These are phyloP conservation scores for Kokia cookei DNA, from an alignment of 441 rosid species.

Conservation along the genomic window DNA sequence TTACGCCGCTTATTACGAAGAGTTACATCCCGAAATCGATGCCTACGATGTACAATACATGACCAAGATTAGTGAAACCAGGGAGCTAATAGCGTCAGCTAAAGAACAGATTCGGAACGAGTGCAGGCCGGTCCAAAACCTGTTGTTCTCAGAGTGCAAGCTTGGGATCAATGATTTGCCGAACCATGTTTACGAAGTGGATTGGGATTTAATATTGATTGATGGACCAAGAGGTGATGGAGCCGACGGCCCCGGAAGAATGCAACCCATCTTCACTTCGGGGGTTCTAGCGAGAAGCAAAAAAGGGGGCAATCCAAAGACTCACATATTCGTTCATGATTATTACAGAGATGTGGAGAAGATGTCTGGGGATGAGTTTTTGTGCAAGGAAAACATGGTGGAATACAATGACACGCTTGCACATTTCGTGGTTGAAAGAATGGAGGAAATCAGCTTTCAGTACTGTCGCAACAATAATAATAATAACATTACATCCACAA, in stretches of 20 bases:
- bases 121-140: slow-evolving; percentile 86
- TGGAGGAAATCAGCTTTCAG: slow-evolving; percentile 51
- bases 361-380: slow-evolving; percentile 74
- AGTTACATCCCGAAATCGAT: slow-evolving; percentile 75
- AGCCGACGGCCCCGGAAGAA: slow-evolving; percentile 63
- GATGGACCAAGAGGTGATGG: slow-evolving; percentile 92
- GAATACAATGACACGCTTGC: slow-evolving; percentile 64
- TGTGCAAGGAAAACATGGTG: slow-evolving; percentile 75
- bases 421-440: slow-evolving; percentile 78
- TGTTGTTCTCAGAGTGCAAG: slow-evolving; percentile 82
- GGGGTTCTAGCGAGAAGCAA: slow-evolving; percentile 84
- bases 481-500: slow-evolving; percentile 4
- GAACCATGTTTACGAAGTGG: slow-evolving; percentile 83
- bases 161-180: slow-evolving; percentile 88
- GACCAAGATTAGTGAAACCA: slow-evolving; percentile 53
- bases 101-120: slow-evolving; percentile 58
- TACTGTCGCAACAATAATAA: slow-evolving; percentile 34
- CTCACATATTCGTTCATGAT: slow-evolving; percentile 88
- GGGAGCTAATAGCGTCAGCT: slow-evolving; percentile 45
- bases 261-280: slow-evolving; percentile 84
- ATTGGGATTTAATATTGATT: slow-evolving; percentile 87
- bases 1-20: slow-evolving; percentile 86
- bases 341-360: slow-evolving; percentile 73
- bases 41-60: slow-evolving; percentile 89
- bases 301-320: slow-evolving; percentile 66